phyloP scores from a whole-genome alignment of 371 early-diverging fungal species.

The Mortierella sp. region DNA sequence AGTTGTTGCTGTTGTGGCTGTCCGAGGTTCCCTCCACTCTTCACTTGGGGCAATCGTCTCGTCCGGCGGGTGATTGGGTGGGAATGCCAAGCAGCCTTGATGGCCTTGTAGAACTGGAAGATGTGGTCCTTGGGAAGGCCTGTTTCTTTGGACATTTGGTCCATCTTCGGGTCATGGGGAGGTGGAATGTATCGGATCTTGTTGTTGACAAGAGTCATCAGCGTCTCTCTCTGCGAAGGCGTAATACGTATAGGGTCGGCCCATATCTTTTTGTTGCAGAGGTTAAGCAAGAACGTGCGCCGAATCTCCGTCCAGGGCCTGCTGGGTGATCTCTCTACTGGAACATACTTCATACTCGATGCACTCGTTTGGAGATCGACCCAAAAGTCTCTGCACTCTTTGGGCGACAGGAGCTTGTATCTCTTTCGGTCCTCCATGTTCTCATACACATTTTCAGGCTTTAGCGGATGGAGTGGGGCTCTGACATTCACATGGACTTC shows the following conservation, averaged over 20 bases:
- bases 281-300: slow-evolving; percentile 25
- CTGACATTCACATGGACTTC: slow-evolving; percentile 22
- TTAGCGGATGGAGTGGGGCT: slow-evolving; percentile 30
- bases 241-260: slow-evolving; percentile 41
- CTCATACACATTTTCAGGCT: slow-evolving; percentile 20
- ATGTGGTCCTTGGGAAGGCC: slow-evolving; percentile 26
- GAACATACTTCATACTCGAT: slow-evolving; percentile 16
- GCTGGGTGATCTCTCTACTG: not conserved
- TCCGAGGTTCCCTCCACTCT: not conserved
- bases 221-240: slow-evolving; percentile 8
- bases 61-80: slow-evolving; percentile 1
- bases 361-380: slow-evolving; percentile 43
- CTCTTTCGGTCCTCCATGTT: slow-evolving; percentile 20
- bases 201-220: slow-evolving; percentile 36
- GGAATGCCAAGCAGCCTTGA: slow-evolving; percentile 25
- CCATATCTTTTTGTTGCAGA: slow-evolving; percentile 44
- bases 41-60: slow-evolving; percentile 21
- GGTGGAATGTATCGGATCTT: slow-evolving; percentile 24
- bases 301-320: slow-evolving; percentile 38
- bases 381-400: slow-evolving; percentile 43
- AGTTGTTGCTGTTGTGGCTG: too few species aligned
- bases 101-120: slow-evolving; percentile 34
- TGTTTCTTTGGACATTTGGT: slow-evolving; percentile 22
- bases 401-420: slow-evolving; percentile 19
- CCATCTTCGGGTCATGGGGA: slow-evolving; percentile 16